Percentiles rank a stretch among this genome's conserved stretches.
Evolutionary conservation across 1,139 yeast species (phyloP).

Genomic region (Chernovozyma aurita): DNA sequence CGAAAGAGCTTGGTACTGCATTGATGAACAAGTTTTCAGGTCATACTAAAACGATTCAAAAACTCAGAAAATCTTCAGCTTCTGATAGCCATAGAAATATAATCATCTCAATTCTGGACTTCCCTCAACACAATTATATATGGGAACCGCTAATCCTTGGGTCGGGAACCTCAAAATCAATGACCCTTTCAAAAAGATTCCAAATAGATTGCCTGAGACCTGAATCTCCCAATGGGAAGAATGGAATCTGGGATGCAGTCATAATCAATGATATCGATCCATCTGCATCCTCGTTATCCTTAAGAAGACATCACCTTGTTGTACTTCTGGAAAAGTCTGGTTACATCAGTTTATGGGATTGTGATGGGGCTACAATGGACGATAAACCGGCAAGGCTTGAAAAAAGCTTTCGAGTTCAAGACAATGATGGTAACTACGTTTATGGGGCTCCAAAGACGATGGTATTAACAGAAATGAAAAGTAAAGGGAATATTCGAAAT

Average conservation of each 20-base stretch:
- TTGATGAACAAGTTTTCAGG: constrained; percentile 65
- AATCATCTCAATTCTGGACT: constrained; percentile 38
- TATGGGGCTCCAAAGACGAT: constrained; percentile 24
- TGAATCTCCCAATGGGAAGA: constrained; percentile 3
- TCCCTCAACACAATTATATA: constrained; percentile 53
- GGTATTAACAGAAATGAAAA: constrained; percentile 17
- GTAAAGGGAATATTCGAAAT: constrained; percentile 6
- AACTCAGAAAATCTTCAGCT: constrained; percentile 53
- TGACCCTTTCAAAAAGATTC: constrained; percentile 35
- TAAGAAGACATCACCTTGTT: constrained; percentile 28
- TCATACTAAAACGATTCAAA: constrained; percentile 73
- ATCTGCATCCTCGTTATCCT: constrained; percentile 8
- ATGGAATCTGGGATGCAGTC: constrained; percentile 28
- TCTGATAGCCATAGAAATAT: constrained; percentile 20
- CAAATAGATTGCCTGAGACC: constrained; percentile 21
- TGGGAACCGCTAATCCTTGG: constrained; percentile 52
- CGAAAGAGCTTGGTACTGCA: constrained; percentile 12
- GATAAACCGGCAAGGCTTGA: constrained; percentile 27
- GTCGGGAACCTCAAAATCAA: constrained; percentile 10
- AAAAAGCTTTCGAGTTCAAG: constrained; percentile 12
- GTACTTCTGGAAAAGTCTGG: constrained; percentile 55
- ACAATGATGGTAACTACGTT: constrained; percentile 8
- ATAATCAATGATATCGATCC: constrained; percentile 28
- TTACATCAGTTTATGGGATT: constrained; percentile 62
- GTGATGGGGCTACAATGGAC: constrained; percentile 31